Evolutionary conservation across 108 stramenopile species (phyloP).

Genomic region (Parmales sp.): DNA sequence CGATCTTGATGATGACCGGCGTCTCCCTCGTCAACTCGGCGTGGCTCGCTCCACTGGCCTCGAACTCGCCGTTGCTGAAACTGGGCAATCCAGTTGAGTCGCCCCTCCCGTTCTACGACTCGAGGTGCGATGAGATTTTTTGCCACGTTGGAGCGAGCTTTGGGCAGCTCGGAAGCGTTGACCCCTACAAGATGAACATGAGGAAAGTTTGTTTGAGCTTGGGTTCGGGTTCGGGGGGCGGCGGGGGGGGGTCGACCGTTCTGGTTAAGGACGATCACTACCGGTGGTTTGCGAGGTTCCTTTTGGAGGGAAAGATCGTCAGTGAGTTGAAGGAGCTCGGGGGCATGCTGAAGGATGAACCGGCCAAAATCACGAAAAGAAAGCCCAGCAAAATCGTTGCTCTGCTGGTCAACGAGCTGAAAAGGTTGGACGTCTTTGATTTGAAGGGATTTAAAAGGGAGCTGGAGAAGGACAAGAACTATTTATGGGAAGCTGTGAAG

Average conservation of each 20-base stretch:
- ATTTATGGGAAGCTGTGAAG: background rate
- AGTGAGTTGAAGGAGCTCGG: conserved; percentile 37
- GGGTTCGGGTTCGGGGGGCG: conserved; percentile 24
- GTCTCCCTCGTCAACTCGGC: conserved; percentile 50
- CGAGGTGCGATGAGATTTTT: conserved; percentile 53
- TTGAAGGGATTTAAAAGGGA: background rate
- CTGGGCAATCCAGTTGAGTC: conserved; percentile 47
- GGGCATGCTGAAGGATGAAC: conserved; percentile 53
- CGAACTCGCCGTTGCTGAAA: conserved; percentile 48
- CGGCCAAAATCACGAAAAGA: conserved; percentile 44
- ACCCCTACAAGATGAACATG: conserved; percentile 58
- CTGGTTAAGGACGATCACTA: conserved; percentile 67
- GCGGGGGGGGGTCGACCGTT: conserved; percentile 33
- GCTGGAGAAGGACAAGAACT: background rate
- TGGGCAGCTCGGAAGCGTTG: conserved; percentile 41
- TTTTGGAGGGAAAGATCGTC: conserved; percentile 70
- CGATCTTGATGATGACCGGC: conserved; percentile 36
- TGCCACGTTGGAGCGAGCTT: conserved; percentile 66
- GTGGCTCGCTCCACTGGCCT: conserved; percentile 58
- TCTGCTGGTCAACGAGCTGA: background rate
- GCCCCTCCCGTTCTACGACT: conserved; percentile 56
- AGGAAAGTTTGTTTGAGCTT: conserved; percentile 36
- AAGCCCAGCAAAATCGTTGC: background rate
- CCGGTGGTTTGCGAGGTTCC: conserved; percentile 68
- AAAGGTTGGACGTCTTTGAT: background rate